phyloP scores from a whole-genome alignment of 1,284 basidiomycete genomes.

The Ceratobasidium sp. region DNA sequence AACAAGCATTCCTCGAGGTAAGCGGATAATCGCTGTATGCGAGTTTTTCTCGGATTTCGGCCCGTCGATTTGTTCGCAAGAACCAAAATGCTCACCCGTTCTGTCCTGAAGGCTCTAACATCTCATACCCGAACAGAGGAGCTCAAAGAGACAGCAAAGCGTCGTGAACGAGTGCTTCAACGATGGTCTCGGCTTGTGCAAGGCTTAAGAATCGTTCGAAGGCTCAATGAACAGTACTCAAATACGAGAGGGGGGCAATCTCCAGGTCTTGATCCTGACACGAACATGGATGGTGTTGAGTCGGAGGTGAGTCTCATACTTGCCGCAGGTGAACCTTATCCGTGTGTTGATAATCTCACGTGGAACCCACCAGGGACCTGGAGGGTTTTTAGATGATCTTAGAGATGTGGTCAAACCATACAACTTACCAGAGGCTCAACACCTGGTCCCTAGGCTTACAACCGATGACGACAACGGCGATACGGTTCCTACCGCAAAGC shows the following conservation, averaged over 20 bases:
- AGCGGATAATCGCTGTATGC: constrained; percentile 45
- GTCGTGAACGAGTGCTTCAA: constrained; percentile 84
- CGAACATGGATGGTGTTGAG: not conserved
- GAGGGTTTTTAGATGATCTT: constrained; percentile 69
- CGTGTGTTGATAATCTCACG: constrained; percentile 38
- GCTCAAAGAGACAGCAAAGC: constrained; percentile 79
- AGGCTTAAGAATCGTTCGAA: constrained; percentile 84
- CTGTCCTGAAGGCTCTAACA: constrained; percentile 75
- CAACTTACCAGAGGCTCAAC: constrained; percentile 69
- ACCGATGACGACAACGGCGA: constrained; percentile 13
- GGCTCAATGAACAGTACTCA: constrained; percentile 83
- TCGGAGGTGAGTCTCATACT: constrained; percentile 33
- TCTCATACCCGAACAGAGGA: constrained; percentile 81
- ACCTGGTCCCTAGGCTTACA: constrained; percentile 50
- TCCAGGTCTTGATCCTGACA: not conserved
- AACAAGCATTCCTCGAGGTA: constrained; percentile 81
- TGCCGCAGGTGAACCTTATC: constrained; percentile 25
- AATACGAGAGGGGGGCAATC: constrained; percentile 44
- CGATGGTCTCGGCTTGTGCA: constrained; percentile 90
- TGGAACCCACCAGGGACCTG: constrained; percentile 54
- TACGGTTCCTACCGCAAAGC: not conserved
- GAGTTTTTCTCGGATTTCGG: constrained; percentile 12
- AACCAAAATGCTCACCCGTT: constrained; percentile 12
- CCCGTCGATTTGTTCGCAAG: not conserved
- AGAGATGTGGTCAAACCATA: constrained; percentile 78